Evolutionary conservation across 2,329 filamentous ascomycete species (phyloP).

Genomic region (Orbilia quercus): DNA sequence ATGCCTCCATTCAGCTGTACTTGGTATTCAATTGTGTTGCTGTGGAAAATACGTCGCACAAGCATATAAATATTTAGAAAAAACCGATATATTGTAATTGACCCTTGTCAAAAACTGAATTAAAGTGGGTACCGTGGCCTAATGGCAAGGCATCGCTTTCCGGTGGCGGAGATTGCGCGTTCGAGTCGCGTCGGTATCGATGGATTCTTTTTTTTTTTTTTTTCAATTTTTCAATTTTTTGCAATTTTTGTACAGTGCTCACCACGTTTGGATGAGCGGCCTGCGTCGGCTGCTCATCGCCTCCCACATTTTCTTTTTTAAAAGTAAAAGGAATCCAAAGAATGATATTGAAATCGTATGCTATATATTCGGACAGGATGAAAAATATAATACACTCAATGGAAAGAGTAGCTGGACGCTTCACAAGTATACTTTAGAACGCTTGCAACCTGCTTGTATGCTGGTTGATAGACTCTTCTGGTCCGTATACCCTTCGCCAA

Average conservation of each 20-base stretch:
- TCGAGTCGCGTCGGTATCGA: conserved; percentile 57
- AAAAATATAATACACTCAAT: too few relatives aligned
- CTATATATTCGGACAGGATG: too few relatives aligned
- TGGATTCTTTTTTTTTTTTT: conserved; percentile 44
- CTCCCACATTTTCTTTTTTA: too few relatives aligned
- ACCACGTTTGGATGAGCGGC: too few relatives aligned
- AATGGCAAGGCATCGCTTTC: conserved; percentile 57
- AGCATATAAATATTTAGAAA: neutral
- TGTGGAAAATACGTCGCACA: neutral
- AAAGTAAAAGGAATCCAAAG: too few relatives aligned
- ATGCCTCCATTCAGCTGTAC: too few relatives aligned
- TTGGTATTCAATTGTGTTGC: conserved; percentile 12
- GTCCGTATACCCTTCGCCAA: too few relatives aligned
- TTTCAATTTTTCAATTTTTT: conserved; percentile 11
- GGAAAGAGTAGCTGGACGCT: neutral
- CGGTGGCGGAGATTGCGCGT: conserved; percentile 57
- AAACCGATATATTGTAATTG: conserved; percentile 12
- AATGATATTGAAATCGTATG: too few relatives aligned
- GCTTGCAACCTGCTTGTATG: too few relatives aligned
- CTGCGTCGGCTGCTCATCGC: too few relatives aligned
- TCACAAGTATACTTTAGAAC: neutral
- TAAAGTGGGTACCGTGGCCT: conserved; percentile 51
- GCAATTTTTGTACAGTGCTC: neutral
- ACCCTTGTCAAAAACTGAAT: conserved; percentile 25
- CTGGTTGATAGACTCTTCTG: too few relatives aligned